A percentile compares a stretch with the other conserved stretches of the same genome.
phyloP scores from a whole-genome alignment of 2,329 filamentous ascomycete genomes.

The Tolypocladium ovalisporum region DNA sequence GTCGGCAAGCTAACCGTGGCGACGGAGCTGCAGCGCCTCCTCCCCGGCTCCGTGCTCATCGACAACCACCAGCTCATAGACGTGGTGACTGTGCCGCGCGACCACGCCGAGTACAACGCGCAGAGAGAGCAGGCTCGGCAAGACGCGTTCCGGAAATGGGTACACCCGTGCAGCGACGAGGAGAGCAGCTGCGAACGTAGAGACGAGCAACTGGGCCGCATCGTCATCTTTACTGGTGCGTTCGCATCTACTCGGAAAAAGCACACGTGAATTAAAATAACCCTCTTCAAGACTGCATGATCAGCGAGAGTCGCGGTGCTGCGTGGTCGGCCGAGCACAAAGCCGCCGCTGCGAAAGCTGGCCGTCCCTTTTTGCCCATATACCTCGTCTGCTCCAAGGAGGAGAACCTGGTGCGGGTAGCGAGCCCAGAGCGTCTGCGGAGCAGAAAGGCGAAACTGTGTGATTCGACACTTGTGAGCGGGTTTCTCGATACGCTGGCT shows the following conservation, averaged over 20 bases:
- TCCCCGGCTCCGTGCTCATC: constrained; percentile 13
- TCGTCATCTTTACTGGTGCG: neutral
- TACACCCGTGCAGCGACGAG: constrained; percentile 1
- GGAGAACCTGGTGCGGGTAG: neutral
- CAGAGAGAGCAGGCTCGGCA: constrained; percentile 6
- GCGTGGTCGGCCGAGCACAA: neutral
- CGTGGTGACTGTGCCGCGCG: constrained; percentile 5
- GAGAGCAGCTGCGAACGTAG: neutral
- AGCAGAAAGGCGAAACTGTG: neutral
- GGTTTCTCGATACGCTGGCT: neutral
- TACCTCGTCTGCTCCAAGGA: neutral
- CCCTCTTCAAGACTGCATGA: neutral
- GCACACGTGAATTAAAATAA: too few species aligned
- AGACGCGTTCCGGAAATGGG: constrained; percentile 2
- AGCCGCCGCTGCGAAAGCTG: neutral
- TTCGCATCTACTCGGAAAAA: neutral
- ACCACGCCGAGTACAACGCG: constrained; percentile 12
- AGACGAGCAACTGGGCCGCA: neutral
- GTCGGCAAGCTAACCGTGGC: constrained; percentile 20
- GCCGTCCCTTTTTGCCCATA: neutral
- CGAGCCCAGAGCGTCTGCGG: neutral
- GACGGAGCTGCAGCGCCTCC: constrained; percentile 13
- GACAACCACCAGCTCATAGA: constrained; percentile 21
- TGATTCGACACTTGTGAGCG: neutral
- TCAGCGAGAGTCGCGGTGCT: neutral